Conservation (phyloP, 1,139 yeast genomes). For the Suhomyces panamericanus region DNA sequence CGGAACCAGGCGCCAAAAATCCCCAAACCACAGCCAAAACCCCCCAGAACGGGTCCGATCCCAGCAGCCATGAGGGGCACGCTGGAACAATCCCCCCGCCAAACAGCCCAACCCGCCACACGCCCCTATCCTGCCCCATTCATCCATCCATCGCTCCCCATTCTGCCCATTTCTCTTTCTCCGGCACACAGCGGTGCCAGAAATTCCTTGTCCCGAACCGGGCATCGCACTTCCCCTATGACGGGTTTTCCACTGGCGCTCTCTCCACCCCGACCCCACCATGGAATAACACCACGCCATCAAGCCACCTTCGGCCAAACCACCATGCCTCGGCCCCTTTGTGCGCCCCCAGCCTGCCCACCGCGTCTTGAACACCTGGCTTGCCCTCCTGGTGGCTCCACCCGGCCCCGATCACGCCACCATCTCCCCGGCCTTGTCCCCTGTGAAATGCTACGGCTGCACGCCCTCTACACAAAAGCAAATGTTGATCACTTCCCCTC, state of each 20-base stretch:
- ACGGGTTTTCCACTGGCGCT: not conserved
- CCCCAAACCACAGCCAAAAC: not conserved
- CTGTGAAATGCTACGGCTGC: conserved; percentile 8
- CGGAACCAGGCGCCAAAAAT: not conserved
- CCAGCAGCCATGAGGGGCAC: conserved; percentile 1
- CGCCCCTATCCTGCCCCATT: not conserved
- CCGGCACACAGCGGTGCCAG: no score
- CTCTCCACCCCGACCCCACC: no score
- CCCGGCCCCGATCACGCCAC: conserved; percentile 8
- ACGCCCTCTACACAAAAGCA: conserved; percentile 11
- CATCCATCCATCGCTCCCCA: no score
- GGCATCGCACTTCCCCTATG: not conserved
- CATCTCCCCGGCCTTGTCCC: conserved; percentile 3
- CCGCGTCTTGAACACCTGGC: no score
- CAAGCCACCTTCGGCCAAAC: not conserved
- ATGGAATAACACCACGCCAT: not conserved
- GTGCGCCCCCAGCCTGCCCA: not conserved
- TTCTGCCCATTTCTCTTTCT: no score
- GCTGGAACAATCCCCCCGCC: conserved; percentile 3
- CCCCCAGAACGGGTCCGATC: no score
- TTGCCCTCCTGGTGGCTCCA: not conserved
- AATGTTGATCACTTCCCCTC: conserved; percentile 15
- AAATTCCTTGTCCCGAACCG: no score
- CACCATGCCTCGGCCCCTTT: not conserved
- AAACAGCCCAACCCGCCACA: not conserved